A percentile compares a stretch with the other conserved stretches of the same genome.
These are phyloP conservation scores for Blastocystis hominis DNA, from an alignment of 352 stramenopile genomes.

Conservation along the genomic window DNA sequence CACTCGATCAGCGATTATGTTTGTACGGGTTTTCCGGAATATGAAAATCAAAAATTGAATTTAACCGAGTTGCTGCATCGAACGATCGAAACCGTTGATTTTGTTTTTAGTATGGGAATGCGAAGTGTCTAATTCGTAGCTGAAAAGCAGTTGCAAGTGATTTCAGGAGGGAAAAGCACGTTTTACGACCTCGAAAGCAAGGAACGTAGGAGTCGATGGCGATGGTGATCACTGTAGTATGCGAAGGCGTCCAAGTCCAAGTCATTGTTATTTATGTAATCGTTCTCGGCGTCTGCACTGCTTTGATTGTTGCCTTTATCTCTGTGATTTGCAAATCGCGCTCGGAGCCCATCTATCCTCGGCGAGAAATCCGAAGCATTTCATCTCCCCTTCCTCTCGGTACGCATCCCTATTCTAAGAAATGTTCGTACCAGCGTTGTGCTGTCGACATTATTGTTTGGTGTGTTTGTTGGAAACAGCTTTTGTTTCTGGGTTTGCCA, in stretches of 20 bases:
- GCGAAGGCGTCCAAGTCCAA: not conserved
- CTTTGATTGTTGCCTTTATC: not conserved
- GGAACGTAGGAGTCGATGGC: not conserved
- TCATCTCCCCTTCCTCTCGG: not conserved
- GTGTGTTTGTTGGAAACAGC: not conserved
- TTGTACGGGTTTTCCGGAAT: not conserved
- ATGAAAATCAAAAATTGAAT: not conserved
- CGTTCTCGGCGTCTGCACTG: not conserved
- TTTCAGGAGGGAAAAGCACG: not conserved
- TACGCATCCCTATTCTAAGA: conserved; percentile 17
- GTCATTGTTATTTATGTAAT: not conserved
- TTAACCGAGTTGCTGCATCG: not conserved
- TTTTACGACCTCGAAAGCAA: not conserved
- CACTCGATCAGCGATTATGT: not conserved
- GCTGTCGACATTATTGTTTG: not conserved
- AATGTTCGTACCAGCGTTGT: not conserved
- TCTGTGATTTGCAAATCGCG: not conserved
- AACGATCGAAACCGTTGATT: not conserved
- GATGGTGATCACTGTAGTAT: not conserved
- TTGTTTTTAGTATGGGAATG: not conserved
- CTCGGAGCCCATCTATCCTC: not conserved
- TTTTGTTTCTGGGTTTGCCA: no score
- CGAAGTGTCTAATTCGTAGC: not conserved
- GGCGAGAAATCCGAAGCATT: not conserved
- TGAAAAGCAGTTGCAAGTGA: not conserved